These are phyloP conservation scores for Quercus aquifolioides DNA, from an alignment of 306 rosid genomes.

Conservation along the genomic window DNA sequence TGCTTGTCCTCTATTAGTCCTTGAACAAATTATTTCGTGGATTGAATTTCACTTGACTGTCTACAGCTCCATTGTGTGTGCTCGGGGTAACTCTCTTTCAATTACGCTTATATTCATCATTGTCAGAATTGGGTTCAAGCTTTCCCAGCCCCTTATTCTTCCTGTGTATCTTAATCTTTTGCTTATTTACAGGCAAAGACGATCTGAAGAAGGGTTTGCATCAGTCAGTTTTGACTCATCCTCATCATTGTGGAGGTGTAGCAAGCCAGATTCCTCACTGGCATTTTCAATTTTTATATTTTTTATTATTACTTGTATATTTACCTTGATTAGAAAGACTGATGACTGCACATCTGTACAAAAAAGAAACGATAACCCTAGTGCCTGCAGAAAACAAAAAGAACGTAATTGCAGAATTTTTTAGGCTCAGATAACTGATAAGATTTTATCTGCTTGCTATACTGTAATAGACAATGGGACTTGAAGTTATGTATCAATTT, in stretches of 20 bases:
- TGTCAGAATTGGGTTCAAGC: too few relatives aligned
- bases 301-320: conserved; percentile 40
- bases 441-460: not conserved
- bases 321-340: conserved; percentile 39
- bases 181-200: conserved; percentile 44
- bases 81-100: too few relatives aligned
- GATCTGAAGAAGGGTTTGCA: conserved; percentile 61
- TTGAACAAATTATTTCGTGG: not conserved
- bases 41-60: too few relatives aligned
- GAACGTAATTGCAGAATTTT: not conserved
- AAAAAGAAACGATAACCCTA: conserved; percentile 20
- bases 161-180: conserved; percentile 10
- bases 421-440: not conserved
- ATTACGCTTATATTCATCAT: too few relatives aligned
- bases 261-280: conserved; percentile 31
- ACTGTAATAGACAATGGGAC: not conserved
- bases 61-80: too few relatives aligned
- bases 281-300: conserved; percentile 26
- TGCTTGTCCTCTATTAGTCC: not conserved
- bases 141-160: not conserved
- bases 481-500: not conserved
- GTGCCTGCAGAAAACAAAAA: conserved; percentile 14
- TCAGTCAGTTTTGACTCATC: conserved; percentile 51
- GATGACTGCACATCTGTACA: conserved; percentile 13
- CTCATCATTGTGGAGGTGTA: conserved; percentile 27